A percentile compares a stretch with the other conserved stretches of the same genome.
Conservation (phyloP, 352 stramenopile genomes). For the Pythium catenulatum region DNA sequence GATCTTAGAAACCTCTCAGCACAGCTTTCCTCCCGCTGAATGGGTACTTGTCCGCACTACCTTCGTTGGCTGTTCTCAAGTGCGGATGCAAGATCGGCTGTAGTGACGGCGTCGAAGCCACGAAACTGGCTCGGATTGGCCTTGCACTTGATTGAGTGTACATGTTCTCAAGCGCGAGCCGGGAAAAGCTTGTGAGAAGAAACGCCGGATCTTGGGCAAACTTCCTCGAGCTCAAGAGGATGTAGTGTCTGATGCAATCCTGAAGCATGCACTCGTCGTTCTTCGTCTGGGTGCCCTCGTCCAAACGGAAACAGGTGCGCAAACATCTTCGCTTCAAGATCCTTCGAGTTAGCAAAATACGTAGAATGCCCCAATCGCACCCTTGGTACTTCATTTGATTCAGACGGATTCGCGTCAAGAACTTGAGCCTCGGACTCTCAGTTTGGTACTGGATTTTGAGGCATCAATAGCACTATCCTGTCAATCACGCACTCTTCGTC, state of each 20-base stretch:
- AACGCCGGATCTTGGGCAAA: constrained; percentile 49
- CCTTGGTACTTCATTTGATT: background rate
- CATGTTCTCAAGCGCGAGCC: constrained; percentile 38
- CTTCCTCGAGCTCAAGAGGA: constrained; percentile 24
- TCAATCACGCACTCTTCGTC: constrained; percentile 21
- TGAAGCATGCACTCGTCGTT: background rate
- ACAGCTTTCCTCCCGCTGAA: background rate
- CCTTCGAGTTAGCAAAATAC: background rate
- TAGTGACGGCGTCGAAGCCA: constrained; percentile 18
- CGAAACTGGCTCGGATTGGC: background rate
- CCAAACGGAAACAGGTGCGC: constrained; percentile 45
- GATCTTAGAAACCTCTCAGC: constrained; percentile 28
- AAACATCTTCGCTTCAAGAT: constrained; percentile 43
- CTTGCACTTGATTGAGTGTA: constrained; percentile 49
- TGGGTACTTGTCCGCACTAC: background rate
- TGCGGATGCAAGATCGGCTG: background rate
- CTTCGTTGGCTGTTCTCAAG: constrained; percentile 29
- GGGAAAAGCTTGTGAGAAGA: constrained; percentile 7
- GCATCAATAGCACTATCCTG: constrained; percentile 2
- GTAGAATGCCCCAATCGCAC: constrained; percentile 30
- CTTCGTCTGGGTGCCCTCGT: constrained; percentile 32
- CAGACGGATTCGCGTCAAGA: constrained; percentile 15
- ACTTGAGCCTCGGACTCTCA: background rate
- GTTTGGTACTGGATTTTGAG: background rate
- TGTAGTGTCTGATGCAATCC: constrained; percentile 37